Evolutionary conservation across 148 eudicot genomes (phyloP).

Genomic region (Nyssa sinensis): DNA sequence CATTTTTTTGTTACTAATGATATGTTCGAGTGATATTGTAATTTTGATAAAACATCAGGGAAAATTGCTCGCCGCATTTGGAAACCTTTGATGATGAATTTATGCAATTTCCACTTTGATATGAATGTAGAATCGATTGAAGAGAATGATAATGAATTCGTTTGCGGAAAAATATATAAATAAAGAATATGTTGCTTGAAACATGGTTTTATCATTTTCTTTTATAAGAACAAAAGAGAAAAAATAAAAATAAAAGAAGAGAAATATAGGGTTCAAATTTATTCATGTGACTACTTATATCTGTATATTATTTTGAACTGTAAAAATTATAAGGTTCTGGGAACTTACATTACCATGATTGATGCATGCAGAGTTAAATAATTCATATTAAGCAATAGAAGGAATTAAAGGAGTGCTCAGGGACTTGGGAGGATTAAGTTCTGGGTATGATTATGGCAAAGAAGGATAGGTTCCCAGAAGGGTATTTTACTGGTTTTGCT

Average conservation of each 20-base stretch:
- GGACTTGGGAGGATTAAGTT: neutral
- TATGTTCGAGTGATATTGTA: neutral
- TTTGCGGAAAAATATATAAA: neutral
- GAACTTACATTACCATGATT: neutral
- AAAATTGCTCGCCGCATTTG: neutral
- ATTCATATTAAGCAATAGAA: neutral
- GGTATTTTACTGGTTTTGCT: conserved; percentile 30
- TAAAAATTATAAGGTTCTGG: neutral
- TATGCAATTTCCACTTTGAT: too few relatives aligned
- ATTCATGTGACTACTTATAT: too few relatives aligned
- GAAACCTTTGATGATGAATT: neutral
- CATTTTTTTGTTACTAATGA: neutral
- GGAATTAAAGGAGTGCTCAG: neutral
- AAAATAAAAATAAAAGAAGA: neutral
- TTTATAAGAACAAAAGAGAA: too few relatives aligned
- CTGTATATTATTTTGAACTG: neutral
- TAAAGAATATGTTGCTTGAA: neutral
- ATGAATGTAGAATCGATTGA: too few relatives aligned
- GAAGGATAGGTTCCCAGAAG: conserved; percentile 48
- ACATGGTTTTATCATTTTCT: too few relatives aligned
- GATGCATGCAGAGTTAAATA: neutral
- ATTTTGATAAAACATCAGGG: neutral
- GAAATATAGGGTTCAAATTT: neutral
- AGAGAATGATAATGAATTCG: neutral
- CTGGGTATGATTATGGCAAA: conserved; percentile 38